Percentiles rank a stretch among this genome's conserved stretches.
Conservation (phyloP, 805 yeast genomes). For the Yarrowia sp. region DNA sequence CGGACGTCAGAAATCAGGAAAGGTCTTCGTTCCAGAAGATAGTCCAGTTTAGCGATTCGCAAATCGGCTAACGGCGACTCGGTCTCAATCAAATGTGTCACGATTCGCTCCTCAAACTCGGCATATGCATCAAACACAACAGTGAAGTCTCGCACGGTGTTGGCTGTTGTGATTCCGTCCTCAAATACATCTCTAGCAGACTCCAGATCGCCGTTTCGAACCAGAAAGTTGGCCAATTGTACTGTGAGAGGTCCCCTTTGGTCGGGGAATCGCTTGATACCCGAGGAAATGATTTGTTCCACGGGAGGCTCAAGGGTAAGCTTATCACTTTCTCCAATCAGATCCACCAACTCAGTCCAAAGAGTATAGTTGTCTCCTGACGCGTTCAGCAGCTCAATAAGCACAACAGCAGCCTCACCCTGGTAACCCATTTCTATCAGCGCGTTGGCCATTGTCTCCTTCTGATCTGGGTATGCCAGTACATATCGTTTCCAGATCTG, state of each 20-base stretch:
- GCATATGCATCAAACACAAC: constrained; percentile 60
- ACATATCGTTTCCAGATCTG: constrained; percentile 41
- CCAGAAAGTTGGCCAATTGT: constrained; percentile 50
- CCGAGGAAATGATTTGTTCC: constrained; percentile 41
- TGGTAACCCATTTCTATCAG: constrained; percentile 33
- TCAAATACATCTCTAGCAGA: constrained; percentile 48
- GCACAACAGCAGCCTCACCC: constrained; percentile 38
- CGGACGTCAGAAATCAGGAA: constrained; percentile 64
- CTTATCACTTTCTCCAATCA: constrained; percentile 34
- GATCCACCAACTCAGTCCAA: constrained; percentile 48
- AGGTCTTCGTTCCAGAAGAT: constrained; percentile 55
- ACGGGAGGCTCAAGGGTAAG: constrained; percentile 34
- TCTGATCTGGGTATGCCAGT: constrained; percentile 33
- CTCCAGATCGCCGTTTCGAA: constrained; percentile 41
- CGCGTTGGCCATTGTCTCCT: constrained; percentile 35
- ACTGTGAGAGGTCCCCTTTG: constrained; percentile 53
- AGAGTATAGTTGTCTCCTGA: constrained; percentile 48
- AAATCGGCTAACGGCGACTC: constrained; percentile 39
- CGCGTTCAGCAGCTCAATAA: constrained; percentile 40
- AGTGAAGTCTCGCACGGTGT: constrained; percentile 61
- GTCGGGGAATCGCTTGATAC: constrained; percentile 53
- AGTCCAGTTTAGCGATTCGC: constrained; percentile 51
- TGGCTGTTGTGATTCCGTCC: constrained; percentile 47
- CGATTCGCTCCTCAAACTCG: constrained; percentile 55
- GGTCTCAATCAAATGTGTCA: constrained; percentile 40